Conservation (phyloP, 139 green algal species). For the Ettlia oleoabundans region DNA sequence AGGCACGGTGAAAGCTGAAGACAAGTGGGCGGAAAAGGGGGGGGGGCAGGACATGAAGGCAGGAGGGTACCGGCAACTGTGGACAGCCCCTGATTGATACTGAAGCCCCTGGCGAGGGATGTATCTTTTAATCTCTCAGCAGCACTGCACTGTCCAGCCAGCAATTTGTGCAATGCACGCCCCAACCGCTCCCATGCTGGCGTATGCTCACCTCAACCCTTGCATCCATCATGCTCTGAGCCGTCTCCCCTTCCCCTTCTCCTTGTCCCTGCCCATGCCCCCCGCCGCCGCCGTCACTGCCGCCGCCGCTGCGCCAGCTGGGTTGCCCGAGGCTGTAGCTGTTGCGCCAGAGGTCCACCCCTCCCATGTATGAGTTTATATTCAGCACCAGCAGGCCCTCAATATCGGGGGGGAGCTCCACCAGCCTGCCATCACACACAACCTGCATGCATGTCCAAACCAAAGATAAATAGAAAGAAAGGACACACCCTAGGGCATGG, state of each 20-base stretch:
- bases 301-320: neutral
- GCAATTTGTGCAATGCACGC: neutral
- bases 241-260: neutral
- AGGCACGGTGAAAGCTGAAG: too few relatives aligned
- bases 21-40: too few relatives aligned
- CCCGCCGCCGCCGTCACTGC: neutral
- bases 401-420: slow-evolving; percentile 65
- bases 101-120: too few relatives aligned
- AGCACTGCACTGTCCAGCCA: neutral
- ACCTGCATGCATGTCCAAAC: slow-evolving; percentile 53
- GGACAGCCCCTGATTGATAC: too few relatives aligned
- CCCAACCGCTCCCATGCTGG: neutral
- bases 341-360: slow-evolving; percentile 61
- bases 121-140: too few relatives aligned
- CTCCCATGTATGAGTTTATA: slow-evolving; percentile 75
- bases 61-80: too few relatives aligned
- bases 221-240: slow-evolving; percentile 54
- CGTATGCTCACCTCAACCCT: slow-evolving; percentile 56
- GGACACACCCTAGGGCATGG: too few relatives aligned
- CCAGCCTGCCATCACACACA: slow-evolving; percentile 65
- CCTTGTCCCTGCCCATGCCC: too few relatives aligned
- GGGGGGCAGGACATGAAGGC: too few relatives aligned
- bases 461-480: neutral
- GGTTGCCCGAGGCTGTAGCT: slow-evolving; percentile 11
- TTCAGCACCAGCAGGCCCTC: slow-evolving; percentile 80